These are phyloP conservation scores for Casuarina glauca DNA, from an alignment of 306 rosid genomes.

Conservation along the genomic window DNA sequence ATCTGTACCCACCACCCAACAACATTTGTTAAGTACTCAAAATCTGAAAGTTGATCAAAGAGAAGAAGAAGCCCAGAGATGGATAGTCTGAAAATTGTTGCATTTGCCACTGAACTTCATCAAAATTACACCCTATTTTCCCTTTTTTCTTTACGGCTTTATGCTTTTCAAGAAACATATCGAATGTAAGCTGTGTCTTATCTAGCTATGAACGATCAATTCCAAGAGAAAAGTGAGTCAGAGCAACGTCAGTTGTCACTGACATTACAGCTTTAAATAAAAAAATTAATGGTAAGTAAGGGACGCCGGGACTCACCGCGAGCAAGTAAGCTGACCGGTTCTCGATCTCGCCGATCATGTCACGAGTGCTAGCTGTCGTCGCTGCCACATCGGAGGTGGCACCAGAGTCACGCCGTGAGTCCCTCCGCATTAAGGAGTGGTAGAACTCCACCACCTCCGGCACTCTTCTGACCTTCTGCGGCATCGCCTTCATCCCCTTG, in stretches of 20 bases:
- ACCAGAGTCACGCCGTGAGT: slow-evolving; percentile 64
- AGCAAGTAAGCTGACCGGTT: slow-evolving; percentile 89
- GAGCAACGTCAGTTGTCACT: slow-evolving; percentile 42
- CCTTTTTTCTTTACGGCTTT: background rate
- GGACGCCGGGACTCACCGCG: slow-evolving; percentile 59
- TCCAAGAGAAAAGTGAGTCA: slow-evolving; percentile 31
- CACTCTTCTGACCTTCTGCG: slow-evolving; percentile 74
- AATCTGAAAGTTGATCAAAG: background rate
- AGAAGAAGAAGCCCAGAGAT: background rate
- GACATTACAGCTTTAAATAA: slow-evolving; percentile 27
- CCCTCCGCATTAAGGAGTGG: slow-evolving; percentile 93
- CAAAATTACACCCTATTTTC: slow-evolving; percentile 33
- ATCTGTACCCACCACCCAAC: slow-evolving; percentile 49
- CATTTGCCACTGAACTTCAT: slow-evolving; percentile 23
- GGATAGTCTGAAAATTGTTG: background rate
- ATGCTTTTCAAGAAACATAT: background rate
- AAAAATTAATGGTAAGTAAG: background rate
- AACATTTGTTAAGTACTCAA: background rate
- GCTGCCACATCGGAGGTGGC: slow-evolving; percentile 45
- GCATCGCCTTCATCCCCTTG: slow-evolving; percentile 39
- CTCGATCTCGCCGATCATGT: slow-evolving; percentile 99
- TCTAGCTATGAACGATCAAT: slow-evolving; percentile 37
- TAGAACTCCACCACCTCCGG: slow-evolving; percentile 99
- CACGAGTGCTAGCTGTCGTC: slow-evolving; percentile 74
- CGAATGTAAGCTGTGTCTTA: slow-evolving; percentile 57